Evolutionary conservation across 805 yeast genomes (phyloP).

Genomic region (Torulaspora franciscae): DNA sequence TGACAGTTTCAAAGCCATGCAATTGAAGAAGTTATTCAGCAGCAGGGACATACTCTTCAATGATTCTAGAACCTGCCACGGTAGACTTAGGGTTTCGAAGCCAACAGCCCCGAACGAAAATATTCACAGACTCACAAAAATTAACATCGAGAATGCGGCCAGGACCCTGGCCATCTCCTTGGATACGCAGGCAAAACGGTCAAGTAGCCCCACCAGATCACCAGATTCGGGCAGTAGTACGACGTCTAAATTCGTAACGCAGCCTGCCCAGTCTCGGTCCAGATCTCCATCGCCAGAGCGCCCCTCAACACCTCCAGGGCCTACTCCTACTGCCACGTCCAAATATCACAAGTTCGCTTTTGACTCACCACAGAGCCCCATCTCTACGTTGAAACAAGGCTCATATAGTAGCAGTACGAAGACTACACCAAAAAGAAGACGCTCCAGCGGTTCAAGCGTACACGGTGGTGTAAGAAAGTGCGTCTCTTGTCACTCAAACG

Average conservation of each 20-base stretch:
- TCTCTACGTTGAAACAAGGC: conserved; percentile 11
- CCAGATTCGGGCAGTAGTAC: neutral
- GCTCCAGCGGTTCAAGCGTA: conserved; percentile 12
- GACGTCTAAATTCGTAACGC: conserved; percentile 1
- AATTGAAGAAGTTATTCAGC: conserved; percentile 31
- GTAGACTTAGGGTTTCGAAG: conserved; percentile 12
- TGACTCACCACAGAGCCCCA: conserved; percentile 22
- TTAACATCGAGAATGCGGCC: conserved; percentile 15
- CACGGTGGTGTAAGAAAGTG: conserved; percentile 51
- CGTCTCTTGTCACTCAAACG: conserved; percentile 84
- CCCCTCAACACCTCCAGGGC: conserved; percentile 14
- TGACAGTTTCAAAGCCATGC: conserved; percentile 36
- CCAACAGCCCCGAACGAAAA: conserved; percentile 2
- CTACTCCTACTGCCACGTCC: conserved; percentile 14
- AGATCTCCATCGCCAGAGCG: conserved; percentile 19
- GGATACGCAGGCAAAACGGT: conserved; percentile 8
- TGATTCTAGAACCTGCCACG: conserved; percentile 20
- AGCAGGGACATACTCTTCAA: conserved; percentile 31
- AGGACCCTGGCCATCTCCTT: conserved; percentile 18
- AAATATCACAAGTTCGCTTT: conserved; percentile 23
- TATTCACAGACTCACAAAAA: conserved; percentile 7
- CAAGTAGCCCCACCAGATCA: conserved; percentile 6
- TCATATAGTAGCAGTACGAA: conserved; percentile 7
- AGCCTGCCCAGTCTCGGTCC: conserved; percentile 10
- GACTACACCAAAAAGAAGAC: conserved; percentile 12